phyloP scores from a whole-genome alignment of 2,329 filamentous ascomycete genomes.

The Niveomyces coronatus region DNA sequence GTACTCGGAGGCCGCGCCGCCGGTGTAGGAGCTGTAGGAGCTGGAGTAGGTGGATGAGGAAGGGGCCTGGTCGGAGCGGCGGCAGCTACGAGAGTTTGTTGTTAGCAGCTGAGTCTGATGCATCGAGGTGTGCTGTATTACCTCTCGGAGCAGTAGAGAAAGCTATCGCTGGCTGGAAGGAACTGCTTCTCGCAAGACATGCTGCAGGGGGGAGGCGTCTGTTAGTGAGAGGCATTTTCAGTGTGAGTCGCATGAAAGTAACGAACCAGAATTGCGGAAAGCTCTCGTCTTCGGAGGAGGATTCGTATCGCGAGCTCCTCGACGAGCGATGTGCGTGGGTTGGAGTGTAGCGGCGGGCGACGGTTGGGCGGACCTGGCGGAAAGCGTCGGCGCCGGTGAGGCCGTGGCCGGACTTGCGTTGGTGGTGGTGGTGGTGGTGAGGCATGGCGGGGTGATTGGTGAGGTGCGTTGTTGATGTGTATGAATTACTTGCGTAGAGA shows the following conservation, averaged over 20 bases:
- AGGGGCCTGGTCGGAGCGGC: constrained; percentile 37
- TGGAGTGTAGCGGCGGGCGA: constrained; percentile 35
- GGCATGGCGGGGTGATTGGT: constrained; percentile 31
- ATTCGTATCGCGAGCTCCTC: constrained; percentile 40
- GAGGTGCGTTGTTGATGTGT: constrained; percentile 7
- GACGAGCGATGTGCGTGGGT: constrained; percentile 41
- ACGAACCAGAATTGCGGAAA: constrained; percentile 58
- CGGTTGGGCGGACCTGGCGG: constrained; percentile 37
- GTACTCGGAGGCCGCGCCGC: constrained; percentile 18
- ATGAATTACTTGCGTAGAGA: not conserved
- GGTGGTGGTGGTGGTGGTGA: constrained; percentile 45
- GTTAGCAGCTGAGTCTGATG: constrained; percentile 13
- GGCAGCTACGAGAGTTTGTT: constrained; percentile 33
- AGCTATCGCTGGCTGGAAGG: constrained; percentile 44
- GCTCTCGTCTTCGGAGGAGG: constrained; percentile 49
- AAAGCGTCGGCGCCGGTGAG: constrained; percentile 44
- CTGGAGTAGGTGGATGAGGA: constrained; percentile 15
- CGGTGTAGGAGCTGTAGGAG: constrained; percentile 14
- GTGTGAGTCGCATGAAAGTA: constrained; percentile 5
- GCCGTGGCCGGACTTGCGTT: constrained; percentile 46
- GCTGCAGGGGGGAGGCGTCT: no score
- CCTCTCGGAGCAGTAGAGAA: constrained; percentile 54
- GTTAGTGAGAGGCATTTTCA: no score
- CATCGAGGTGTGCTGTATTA: no score
- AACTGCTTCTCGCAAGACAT: constrained; percentile 61